Conservation (phyloP, 257 asterid genomes). For the Salvia miltiorrhiza region DNA sequence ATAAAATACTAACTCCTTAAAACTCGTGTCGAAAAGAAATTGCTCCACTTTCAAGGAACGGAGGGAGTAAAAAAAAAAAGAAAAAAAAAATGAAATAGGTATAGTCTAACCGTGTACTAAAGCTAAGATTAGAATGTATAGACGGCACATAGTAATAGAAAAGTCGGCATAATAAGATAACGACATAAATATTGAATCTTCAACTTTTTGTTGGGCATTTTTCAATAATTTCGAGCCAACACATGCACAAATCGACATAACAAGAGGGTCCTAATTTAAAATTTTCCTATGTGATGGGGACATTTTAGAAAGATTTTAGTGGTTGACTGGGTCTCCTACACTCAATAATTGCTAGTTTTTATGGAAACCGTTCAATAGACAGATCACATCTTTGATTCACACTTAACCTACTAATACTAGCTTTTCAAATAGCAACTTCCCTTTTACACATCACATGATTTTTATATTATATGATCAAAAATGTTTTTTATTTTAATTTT, state of each 20-base stretch:
- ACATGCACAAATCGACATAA: background rate
- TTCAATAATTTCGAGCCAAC: background rate
- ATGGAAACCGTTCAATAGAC: background rate
- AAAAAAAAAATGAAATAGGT: background rate
- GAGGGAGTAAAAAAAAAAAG: too few species aligned
- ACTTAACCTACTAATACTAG: too few species aligned
- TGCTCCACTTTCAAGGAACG: too few species aligned
- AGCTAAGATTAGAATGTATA: background rate
- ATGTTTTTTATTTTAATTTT: too few species aligned
- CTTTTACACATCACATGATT: too few species aligned
- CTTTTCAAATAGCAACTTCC: too few species aligned
- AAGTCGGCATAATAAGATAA: background rate
- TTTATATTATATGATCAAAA: too few species aligned
- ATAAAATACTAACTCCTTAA: too few species aligned
- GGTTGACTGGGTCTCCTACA: constrained; percentile 22
- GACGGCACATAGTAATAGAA: background rate
- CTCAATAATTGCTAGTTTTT: background rate
- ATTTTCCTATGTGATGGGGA: constrained; percentile 14
- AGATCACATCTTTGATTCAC: too few species aligned
- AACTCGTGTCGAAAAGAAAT: too few species aligned
- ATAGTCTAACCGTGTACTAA: background rate
- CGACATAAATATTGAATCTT: background rate
- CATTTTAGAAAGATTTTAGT: background rate
- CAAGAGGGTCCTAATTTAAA: background rate
- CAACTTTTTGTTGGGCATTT: background rate